A percentile compares a stretch with the other conserved stretches of the same genome.
Evolutionary conservation across 441 rosid genomes (phyloP).

Genomic region (Metrosideros polymorpha): DNA sequence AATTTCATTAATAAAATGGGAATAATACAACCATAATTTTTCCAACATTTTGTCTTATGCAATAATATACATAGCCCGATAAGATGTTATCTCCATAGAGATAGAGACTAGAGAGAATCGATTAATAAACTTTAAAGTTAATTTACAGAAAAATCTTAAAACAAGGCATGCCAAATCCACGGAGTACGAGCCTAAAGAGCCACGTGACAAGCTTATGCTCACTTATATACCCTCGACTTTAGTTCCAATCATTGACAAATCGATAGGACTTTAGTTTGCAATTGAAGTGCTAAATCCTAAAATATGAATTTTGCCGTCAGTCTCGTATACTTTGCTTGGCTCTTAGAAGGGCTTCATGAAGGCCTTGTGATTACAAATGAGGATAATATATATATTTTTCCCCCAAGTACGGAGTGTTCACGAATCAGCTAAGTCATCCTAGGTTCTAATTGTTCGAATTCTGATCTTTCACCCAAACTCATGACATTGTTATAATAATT

Average conservation of each 20-base stretch:
- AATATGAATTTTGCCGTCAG: neutral
- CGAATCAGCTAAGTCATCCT: neutral
- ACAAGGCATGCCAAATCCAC: neutral
- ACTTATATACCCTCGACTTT: neutral
- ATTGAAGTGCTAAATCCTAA: neutral
- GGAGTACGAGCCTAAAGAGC: neutral
- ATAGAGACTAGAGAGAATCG: too few relatives aligned
- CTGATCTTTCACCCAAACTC: neutral
- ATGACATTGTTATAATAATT: neutral
- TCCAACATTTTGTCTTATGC: neutral
- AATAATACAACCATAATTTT: neutral
- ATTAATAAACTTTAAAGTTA: too few relatives aligned
- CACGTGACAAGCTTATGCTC: neutral
- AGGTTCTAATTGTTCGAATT: neutral
- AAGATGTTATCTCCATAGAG: too few relatives aligned
- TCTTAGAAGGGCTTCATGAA: neutral
- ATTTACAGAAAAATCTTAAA: too few relatives aligned
- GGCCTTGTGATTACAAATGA: neutral
- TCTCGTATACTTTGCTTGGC: neutral
- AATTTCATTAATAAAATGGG: neutral
- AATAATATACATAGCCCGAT: neutral
- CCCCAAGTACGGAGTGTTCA: neutral
- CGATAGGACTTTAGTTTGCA: neutral
- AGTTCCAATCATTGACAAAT: neutral
- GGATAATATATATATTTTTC: neutral